These are phyloP conservation scores for Mortierella sp. DNA, from an alignment of 371 early-diverging fungal genomes.

Conservation along the genomic window DNA sequence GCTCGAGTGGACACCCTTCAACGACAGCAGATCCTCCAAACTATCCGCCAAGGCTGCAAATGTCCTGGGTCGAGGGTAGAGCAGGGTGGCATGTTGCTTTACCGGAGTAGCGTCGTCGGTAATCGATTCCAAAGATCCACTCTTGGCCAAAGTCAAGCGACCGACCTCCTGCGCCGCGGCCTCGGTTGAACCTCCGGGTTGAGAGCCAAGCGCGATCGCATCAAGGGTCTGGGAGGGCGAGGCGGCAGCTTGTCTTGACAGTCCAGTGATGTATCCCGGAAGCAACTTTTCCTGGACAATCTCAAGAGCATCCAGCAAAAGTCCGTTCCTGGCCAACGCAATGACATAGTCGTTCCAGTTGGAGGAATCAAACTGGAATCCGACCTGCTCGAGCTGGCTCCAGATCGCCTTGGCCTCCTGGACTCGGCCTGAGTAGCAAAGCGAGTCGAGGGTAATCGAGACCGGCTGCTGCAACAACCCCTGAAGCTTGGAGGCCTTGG, in stretches of 20 bases:
- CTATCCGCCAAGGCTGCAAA: constrained; percentile 53
- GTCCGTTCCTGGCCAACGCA: constrained; percentile 49
- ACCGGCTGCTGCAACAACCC: constrained; percentile 41
- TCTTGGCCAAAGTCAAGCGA: background rate
- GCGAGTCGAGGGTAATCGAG: constrained; percentile 46
- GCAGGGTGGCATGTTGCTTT: constrained; percentile 10
- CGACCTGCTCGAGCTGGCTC: constrained; percentile 26
- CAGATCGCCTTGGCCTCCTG: constrained; percentile 43
- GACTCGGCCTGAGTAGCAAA: constrained; percentile 48
- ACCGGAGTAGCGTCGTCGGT: background rate
- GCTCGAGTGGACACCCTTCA: constrained; percentile 8
- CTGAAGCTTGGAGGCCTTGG: constrained; percentile 35
- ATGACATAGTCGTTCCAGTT: constrained; percentile 58
- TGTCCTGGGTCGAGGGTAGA: constrained; percentile 53
- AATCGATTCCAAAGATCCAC: constrained; percentile 14
- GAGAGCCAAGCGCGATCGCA: background rate
- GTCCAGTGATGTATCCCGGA: constrained; percentile 21
- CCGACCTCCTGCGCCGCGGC: no score
- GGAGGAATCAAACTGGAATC: constrained; percentile 44
- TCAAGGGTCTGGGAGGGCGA: background rate
- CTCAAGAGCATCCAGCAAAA: constrained; percentile 29
- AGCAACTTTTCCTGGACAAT: constrained; percentile 44
- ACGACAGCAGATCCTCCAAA: constrained; percentile 35
- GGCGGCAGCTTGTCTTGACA: background rate
- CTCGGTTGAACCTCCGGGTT: background rate